Base-by-base conservation (phyloP, 192 early-diverging fungal genomes). In the Dissophora globulifera region DNA sequence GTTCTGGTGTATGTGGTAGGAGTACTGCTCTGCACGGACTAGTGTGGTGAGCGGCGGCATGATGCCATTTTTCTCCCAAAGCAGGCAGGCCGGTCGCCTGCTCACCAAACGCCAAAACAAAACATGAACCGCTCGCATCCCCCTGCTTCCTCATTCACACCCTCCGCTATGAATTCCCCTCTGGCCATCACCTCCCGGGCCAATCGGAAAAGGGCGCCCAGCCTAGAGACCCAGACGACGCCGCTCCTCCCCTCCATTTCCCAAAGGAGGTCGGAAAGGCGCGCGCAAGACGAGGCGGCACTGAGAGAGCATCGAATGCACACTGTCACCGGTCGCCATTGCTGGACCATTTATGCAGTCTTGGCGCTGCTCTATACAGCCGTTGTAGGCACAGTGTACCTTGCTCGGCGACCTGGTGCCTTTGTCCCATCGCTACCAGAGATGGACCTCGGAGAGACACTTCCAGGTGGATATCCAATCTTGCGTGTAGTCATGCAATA, bases 161-260 rank as follows among this genome's bases (percentile, higher is more conserved):
- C 9, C 12, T 48, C n/a, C 10, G 6, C n/a, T n/a, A 76, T 76
- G 72, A 67, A 66, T 13, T 57, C 72, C 12, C 49, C 72, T 16
- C 43, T 46, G 19, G 63, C 62, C 40, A 54, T 76, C 52, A 67
- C 58, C 19, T 76, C 72, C 8, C 63, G 72, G 7, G 72, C 72
- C 23, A 76, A 76, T 58, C 72, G 72, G 29, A 58, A 64, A 19
- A 56, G 72, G 13, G 64, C 72, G 15, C 64, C 42, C n/a, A 76
- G 72, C 30, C 58, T 76, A 15, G 72, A 76, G 19, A 67, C 38
- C 38, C 45, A 62, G 15, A 42, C 62, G 12, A 61, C 57, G 4
- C 72, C 72, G 4, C 52, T 76, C 10, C 56, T 76, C 6, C 48
- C 33, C 30, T 62, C 62, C 5, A 76, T 76, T 20, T 58, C 63